phyloP scores from a whole-genome alignment of 805 yeast species.

The Wickerhamomyces alni region DNA sequence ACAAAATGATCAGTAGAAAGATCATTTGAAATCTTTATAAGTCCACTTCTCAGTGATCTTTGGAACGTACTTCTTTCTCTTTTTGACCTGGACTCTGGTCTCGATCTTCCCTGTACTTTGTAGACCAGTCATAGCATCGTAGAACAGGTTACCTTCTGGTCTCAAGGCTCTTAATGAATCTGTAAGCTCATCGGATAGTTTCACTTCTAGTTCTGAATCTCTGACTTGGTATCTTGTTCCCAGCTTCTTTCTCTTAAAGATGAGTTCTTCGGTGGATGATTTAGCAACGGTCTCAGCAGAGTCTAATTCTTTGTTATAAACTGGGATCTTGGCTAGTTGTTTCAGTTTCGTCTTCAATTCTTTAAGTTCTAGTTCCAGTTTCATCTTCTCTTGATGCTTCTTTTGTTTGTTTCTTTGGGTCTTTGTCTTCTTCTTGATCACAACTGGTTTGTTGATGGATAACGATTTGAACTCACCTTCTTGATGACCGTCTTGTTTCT shows the following conservation, averaged over 20 bases:
- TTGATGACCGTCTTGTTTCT: constrained; percentile 35
- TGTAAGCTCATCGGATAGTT: constrained; percentile 81
- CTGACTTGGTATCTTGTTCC: constrained; percentile 43
- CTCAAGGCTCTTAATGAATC: constrained; percentile 78
- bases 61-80: constrained; percentile 60
- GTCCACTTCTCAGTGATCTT: constrained; percentile 90
- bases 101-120: constrained; percentile 87
- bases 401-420: constrained; percentile 68
- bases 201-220: constrained; percentile 56
- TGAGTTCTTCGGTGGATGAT: constrained; percentile 22
- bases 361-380: constrained; percentile 51
- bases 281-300: constrained; percentile 13
- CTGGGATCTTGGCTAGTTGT: constrained; percentile 48
- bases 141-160: constrained; percentile 85
- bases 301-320: constrained; percentile 25
- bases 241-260: constrained; percentile 30
- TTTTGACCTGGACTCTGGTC: constrained; percentile 62
- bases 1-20: not conserved
- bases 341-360: constrained; percentile 53
- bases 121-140: constrained; percentile 73
- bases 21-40: constrained; percentile 75
- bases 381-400: constrained; percentile 52
- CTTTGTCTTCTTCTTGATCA: constrained; percentile 66
- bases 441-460: constrained; percentile 69
- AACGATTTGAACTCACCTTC: constrained; percentile 33